Evolutionary conservation across 306 rosid species (phyloP).

Genomic region (Cicer arietinum): DNA sequence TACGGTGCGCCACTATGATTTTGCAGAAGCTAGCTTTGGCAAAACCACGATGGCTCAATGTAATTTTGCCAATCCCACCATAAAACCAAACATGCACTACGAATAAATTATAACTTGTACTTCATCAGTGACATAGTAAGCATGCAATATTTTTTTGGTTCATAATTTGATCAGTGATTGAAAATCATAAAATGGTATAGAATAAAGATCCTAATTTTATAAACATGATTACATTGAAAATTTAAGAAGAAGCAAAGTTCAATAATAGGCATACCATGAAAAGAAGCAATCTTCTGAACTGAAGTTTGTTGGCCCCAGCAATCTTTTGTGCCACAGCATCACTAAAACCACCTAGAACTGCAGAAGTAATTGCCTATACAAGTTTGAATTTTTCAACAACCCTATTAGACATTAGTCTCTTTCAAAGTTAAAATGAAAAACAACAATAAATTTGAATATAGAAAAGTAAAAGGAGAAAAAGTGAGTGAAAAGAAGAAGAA

Average conservation of each 20-base stretch:
- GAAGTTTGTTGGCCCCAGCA: conserved; percentile 87
- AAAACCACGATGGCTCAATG: too few species aligned
- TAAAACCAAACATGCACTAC: background rate
- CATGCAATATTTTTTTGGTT: background rate
- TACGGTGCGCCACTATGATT: too few species aligned
- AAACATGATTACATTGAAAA: background rate
- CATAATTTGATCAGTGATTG: background rate
- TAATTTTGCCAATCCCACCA: too few species aligned
- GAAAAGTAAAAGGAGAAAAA: background rate
- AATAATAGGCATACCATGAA: conserved; percentile 59
- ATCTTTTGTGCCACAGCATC: conserved; percentile 89
- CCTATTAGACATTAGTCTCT: conserved; percentile 33
- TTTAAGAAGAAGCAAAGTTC: background rate
- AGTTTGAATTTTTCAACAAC: conserved; percentile 16
- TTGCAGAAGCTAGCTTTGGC: too few species aligned
- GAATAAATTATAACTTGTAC: background rate
- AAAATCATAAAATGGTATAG: background rate
- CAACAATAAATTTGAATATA: background rate
- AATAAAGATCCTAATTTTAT: too few species aligned
- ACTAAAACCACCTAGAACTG: conserved; percentile 79
- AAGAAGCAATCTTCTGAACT: conserved; percentile 76
- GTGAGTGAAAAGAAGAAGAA: conserved; percentile 13
- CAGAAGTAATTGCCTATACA: conserved; percentile 84
- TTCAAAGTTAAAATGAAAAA: background rate
- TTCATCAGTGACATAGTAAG: background rate